A percentile compares a stretch with the other conserved stretches of the same genome.
phyloP scores from a whole-genome alignment of 2,329 filamentous ascomycete species.

The Xylaria sp. region DNA sequence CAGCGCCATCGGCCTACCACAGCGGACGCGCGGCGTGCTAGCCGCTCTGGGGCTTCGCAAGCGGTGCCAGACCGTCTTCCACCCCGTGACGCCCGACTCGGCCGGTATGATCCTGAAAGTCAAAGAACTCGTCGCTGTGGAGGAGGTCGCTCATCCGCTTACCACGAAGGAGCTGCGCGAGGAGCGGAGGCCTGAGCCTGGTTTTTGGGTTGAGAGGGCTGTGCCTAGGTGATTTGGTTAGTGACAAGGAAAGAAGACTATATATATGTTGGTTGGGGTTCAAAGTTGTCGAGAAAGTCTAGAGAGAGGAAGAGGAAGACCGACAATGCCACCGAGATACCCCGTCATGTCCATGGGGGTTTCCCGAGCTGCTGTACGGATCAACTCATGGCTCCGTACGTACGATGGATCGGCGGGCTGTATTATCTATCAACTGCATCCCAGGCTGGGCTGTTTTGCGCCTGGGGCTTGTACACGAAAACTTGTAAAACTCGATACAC shows the following conservation, averaged over 20 bases:
- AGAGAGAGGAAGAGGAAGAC: neutral
- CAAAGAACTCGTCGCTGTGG: conserved; percentile 87
- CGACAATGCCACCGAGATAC: neutral
- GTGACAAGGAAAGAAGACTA: neutral
- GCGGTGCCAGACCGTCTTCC: conserved; percentile 88
- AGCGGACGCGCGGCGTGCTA: conserved; percentile 81
- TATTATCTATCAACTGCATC: conserved; percentile 6
- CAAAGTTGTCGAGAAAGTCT: neutral
- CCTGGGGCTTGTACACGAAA: conserved; percentile 28
- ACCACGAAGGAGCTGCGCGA: conserved; percentile 75
- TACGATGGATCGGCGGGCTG: conserved; percentile 2
- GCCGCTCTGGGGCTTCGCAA: conserved; percentile 85
- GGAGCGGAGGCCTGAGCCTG: conserved; percentile 77
- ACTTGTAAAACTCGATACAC: conserved; percentile 9
- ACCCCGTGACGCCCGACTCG: conserved; percentile 81
- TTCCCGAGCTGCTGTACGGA: neutral
- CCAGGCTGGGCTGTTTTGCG: neutral
- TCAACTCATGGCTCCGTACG: neutral
- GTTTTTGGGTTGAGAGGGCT: conserved; percentile 80
- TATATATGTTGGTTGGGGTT: too few relatives aligned
- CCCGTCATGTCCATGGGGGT: neutral
- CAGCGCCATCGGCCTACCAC: conserved; percentile 87
- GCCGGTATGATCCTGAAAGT: conserved; percentile 94
- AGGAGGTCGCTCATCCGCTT: conserved; percentile 75
- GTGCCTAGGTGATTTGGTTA: conserved; percentile 44